These are phyloP conservation scores for Mrakia gelida DNA, from an alignment of 768 basidiomycete species.

Conservation along the genomic window DNA sequence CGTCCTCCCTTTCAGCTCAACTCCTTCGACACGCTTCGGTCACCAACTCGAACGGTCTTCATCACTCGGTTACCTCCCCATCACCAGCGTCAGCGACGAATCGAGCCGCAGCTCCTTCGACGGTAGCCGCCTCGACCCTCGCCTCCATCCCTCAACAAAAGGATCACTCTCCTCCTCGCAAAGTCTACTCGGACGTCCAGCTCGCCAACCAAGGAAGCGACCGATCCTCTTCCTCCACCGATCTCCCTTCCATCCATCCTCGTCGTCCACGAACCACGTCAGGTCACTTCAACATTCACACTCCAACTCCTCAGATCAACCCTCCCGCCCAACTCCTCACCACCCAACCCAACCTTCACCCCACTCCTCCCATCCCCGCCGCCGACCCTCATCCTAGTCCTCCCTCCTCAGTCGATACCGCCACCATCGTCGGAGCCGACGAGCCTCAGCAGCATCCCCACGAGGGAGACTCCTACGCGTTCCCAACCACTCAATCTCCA, in stretches of 20 bases:
- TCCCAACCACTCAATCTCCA: background rate
- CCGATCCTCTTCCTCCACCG: background rate
- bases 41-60: background rate
- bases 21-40: background rate
- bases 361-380: background rate
- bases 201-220: background rate
- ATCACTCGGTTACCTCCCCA: conserved; percentile 2
- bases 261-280: background rate
- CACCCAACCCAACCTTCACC: conserved; percentile 5
- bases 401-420: conserved; percentile 16
- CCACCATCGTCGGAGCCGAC: conserved; percentile 4
- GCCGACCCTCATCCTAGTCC: conserved; percentile 5
- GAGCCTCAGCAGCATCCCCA: background rate
- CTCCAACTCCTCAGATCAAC: background rate
- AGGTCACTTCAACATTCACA: background rate
- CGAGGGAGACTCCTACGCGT: background rate
- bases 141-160: background rate
- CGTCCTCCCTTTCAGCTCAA: conserved; percentile 6
- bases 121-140: background rate
- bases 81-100: background rate
- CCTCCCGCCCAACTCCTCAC: conserved; percentile 6
- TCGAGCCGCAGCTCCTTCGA: background rate
- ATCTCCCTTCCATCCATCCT: background rate
- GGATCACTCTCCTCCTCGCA: background rate
- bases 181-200: background rate